phyloP scores from a whole-genome alignment of 768 basidiomycete genomes.

The Lentinus tigrinus region DNA sequence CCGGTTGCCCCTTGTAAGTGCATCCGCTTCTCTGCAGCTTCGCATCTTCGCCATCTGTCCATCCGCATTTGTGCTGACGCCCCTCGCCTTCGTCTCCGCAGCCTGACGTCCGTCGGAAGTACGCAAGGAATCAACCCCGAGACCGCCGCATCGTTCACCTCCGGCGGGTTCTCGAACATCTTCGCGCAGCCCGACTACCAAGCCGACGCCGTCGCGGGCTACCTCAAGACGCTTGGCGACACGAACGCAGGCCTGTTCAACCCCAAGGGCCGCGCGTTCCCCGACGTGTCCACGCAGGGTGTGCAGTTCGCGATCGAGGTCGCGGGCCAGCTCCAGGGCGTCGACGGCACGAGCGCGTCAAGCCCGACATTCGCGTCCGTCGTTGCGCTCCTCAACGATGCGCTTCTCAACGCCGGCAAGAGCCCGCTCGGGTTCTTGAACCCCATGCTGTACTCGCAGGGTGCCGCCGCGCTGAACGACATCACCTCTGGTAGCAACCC shows the following conservation, averaged over 20 bases:
- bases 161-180: constrained; percentile 31
- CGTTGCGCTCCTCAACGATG: constrained; percentile 36
- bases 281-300: constrained; percentile 66
- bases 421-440: constrained; percentile 36
- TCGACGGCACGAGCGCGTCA: constrained; percentile 35
- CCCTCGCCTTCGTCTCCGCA: constrained; percentile 5
- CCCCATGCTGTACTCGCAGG: constrained; percentile 21
- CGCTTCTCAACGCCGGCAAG: constrained; percentile 30
- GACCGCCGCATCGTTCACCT: constrained; percentile 24
- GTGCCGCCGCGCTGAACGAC: constrained; percentile 26
- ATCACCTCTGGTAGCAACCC: constrained; percentile 26
- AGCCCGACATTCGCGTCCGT: constrained; percentile 35
- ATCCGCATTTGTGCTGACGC: background rate
- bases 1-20: constrained; percentile 35
- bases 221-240: constrained; percentile 17
- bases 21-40: background rate
- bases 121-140: constrained; percentile 28
- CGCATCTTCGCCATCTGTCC: background rate
- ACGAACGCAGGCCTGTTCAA: constrained; percentile 23
- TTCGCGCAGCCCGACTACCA: constrained; percentile 28
- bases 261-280: constrained; percentile 43
- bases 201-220: constrained; percentile 17
- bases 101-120: constrained; percentile 28
- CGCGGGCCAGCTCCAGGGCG: constrained; percentile 19
- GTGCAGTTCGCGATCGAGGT: constrained; percentile 42